These are phyloP conservation scores for Parastagonospora avenae DNA, from an alignment of 2,329 filamentous ascomycete species.

Conservation along the genomic window DNA sequence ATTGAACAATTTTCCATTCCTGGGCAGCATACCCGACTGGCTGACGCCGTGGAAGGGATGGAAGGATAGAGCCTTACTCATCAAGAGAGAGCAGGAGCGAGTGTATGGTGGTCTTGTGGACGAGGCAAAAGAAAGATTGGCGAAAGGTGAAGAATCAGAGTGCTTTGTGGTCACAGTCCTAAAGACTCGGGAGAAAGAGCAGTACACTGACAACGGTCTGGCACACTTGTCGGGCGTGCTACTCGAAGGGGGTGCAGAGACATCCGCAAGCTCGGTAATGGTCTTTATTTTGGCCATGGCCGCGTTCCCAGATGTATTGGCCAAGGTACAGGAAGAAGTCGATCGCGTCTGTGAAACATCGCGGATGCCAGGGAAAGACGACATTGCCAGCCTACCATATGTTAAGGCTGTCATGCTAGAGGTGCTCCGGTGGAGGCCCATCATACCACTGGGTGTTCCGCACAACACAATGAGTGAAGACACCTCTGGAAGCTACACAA, in stretches of 20 bases:
- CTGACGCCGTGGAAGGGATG: slow-evolving; percentile 15
- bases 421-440: slow-evolving; percentile 14
- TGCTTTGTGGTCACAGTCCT: slow-evolving; percentile 6
- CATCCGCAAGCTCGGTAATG: slow-evolving; percentile 38
- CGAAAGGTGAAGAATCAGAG: slow-evolving; percentile 3
- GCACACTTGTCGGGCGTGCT: slow-evolving; percentile 42
- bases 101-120: slow-evolving; percentile 10
- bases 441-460: slow-evolving; percentile 13
- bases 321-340: slow-evolving; percentile 61
- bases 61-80: slow-evolving; percentile 7
- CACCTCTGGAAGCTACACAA: slow-evolving; percentile 13
- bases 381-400: slow-evolving; percentile 8
- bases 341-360: slow-evolving; percentile 59
- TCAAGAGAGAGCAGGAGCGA: slow-evolving; percentile 7
- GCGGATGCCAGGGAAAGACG: slow-evolving; percentile 9
- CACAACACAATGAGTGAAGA: slow-evolving; percentile 12
- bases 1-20: slow-evolving; percentile 9
- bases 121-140: slow-evolving; percentile 5
- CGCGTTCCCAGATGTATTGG: slow-evolving; percentile 57
- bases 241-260: slow-evolving; percentile 39
- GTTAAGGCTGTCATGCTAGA: slow-evolving; percentile 13
- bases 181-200: slow-evolving; percentile 9
- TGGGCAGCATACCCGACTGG: slow-evolving; percentile 9
- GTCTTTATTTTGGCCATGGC: slow-evolving; percentile 25
- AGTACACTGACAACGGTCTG: neutral